These are phyloP conservation scores for Musa troglodytarum DNA, from an alignment of 176 grass and related monocot genomes.

Conservation along the genomic window DNA sequence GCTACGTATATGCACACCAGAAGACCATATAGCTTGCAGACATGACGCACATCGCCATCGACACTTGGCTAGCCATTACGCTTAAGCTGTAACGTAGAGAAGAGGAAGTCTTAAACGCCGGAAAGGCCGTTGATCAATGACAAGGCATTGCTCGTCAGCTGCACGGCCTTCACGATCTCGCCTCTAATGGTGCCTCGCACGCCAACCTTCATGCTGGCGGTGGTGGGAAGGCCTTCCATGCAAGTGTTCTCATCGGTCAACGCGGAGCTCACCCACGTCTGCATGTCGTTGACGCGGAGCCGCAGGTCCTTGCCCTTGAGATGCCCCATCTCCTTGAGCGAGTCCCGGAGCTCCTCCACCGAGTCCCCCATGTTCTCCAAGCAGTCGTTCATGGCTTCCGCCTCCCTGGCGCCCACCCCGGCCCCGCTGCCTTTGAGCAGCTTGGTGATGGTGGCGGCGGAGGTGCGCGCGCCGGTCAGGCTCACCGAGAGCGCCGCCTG, in stretches of 20 bases:
- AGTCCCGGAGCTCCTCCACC: slow-evolving; percentile 40
- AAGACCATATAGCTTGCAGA: too few species aligned
- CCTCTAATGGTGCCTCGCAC: slow-evolving; percentile 22
- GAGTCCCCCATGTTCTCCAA: slow-evolving; percentile 44
- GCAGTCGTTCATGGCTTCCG: slow-evolving; percentile 50
- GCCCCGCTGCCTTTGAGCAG: background rate
- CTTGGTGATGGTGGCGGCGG: slow-evolving; percentile 4
- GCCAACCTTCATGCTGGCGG: slow-evolving; percentile 9
- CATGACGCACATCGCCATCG: too few species aligned
- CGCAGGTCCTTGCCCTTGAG: slow-evolving; percentile 11
- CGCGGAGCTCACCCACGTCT: slow-evolving; percentile 84
- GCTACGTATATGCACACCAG: too few species aligned
- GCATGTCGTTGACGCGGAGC: slow-evolving; percentile 48
- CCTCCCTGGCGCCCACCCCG: slow-evolving; percentile 22
- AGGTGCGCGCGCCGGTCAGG: slow-evolving; percentile 8
- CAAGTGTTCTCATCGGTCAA: slow-evolving; percentile 67
- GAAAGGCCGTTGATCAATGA: slow-evolving; percentile 4
- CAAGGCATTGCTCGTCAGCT: slow-evolving; percentile 12
- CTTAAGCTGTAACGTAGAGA: too few species aligned
- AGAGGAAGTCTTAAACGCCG: background rate
- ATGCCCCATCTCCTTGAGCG: slow-evolving; percentile 33
- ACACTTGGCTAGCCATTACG: too few species aligned
- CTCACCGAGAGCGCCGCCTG: slow-evolving; percentile 25
- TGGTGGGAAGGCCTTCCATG: slow-evolving; percentile 48
- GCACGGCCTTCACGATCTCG: slow-evolving; percentile 27